Base-by-base conservation (phyloP, 169 alveolate genomes). In the Plasmodium adleri region DNA sequence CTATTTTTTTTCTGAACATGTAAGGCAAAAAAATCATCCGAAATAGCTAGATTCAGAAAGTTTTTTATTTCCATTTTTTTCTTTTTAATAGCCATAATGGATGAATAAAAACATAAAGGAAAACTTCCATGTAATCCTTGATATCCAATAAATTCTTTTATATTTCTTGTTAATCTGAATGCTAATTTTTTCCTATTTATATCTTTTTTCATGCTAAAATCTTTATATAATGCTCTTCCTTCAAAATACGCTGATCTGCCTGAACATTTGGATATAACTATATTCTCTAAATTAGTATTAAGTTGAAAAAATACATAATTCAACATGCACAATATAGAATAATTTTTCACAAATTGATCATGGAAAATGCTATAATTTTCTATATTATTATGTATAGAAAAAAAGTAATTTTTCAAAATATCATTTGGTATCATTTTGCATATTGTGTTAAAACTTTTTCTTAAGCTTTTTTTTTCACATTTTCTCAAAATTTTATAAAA, bases 81-180 rank as follows among this genome's bases (percentile, higher is more conserved):
- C 26, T 86, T 86, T 20, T 72, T 71, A 47, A 86, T 39, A 22
- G 92, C 92, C 92, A 86, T 86, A 59, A 86, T 24, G 15, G 92
- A 15, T 10, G 85, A 70, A 63, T 86, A 86, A 60, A 71, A 86
- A 62, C 59, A 54, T 13, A 67, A 86, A 4, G 92, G 88, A 20
- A 86, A 86, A 12, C 58, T 22, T 26, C 92, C 92, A 13, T 49
- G 47, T 26, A 86, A 49, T 20, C 92, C 92, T 71, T 86, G 72
- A 32, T 49, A 86, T 20, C 92, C 92, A 20, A 86, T 72, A 20
- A 86, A 72, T 13, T 86, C 54, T 64, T 86, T 86, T 20, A 86
- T 86, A 39, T 86, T 86, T n/a, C 76, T 17, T 10, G 88, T 86
- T 47, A 86, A 66, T 43, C 92, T 26, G 56, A 86, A 86, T 15